Conservation (phyloP, 2,329 filamentous ascomycete species). For the Aspergillus ruber region DNA sequence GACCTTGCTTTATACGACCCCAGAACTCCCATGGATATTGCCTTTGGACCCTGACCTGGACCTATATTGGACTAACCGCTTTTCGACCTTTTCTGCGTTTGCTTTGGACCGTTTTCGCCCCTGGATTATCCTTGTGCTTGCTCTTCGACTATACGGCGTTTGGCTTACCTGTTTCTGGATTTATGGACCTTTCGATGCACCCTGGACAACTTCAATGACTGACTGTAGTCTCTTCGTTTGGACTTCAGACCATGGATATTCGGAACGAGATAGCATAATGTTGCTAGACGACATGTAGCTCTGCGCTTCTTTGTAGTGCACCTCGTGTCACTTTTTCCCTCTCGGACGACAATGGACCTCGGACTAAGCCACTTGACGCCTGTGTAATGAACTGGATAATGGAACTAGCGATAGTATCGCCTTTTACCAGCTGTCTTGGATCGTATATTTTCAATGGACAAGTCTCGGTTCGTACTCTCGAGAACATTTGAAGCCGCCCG, state of each 20-base stretch:
- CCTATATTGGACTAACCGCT: too few species aligned
- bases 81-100: not conserved
- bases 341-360: not conserved
- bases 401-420: not conserved
- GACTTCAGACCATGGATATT: not conserved
- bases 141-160: not conserved
- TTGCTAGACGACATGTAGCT: not conserved
- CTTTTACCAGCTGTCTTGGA: not conserved
- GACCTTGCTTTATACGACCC: too few species aligned
- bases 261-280: not conserved
- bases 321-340: not conserved
- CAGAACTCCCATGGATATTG: too few species aligned
- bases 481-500: not conserved
- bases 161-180: not conserved
- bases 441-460: not conserved
- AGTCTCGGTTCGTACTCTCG: not conserved
- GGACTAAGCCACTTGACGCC: not conserved
- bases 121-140: not conserved
- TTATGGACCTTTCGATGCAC: not conserved
- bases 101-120: not conserved
- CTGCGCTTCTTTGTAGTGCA: not conserved
- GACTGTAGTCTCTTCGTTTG: slow-evolving; percentile 1
- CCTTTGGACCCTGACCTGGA: too few species aligned
- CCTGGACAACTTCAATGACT: slow-evolving; percentile 2
- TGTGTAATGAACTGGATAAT: not conserved